These are phyloP conservation scores for Mycena capillaripes DNA, from an alignment of 768 basidiomycete species.

Conservation along the genomic window DNA sequence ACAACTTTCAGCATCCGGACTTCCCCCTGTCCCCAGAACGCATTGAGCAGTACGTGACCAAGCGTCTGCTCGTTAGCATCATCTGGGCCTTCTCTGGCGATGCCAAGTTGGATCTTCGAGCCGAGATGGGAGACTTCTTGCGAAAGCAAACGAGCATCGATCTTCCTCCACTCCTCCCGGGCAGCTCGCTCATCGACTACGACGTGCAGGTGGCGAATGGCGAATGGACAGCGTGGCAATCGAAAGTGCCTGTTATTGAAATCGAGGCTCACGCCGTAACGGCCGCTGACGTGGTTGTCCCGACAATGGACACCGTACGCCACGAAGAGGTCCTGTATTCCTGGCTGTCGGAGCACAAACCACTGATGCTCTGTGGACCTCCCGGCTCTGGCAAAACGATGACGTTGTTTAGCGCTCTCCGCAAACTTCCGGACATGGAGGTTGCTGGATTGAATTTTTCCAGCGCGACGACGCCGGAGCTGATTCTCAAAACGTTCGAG, in stretches of 20 bases:
- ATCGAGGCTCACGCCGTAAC: slow-evolving; percentile 98
- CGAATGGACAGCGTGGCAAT: slow-evolving; percentile 94
- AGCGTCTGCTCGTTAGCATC: slow-evolving; percentile 90
- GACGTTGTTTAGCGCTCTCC: slow-evolving; percentile 97
- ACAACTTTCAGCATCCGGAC: slow-evolving; percentile 94
- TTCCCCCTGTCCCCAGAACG: slow-evolving; percentile 90
- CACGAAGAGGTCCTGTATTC: slow-evolving; percentile 99
- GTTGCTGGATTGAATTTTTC: slow-evolving; percentile 99
- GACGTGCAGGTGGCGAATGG: slow-evolving; percentile 91
- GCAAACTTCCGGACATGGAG: slow-evolving; percentile 98
- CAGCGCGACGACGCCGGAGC: slow-evolving; percentile 97
- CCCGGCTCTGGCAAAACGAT: slow-evolving; percentile 99
- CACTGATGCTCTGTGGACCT: slow-evolving; percentile 97
- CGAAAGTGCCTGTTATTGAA: slow-evolving; percentile 93
- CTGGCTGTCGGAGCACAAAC: slow-evolving; percentile 99
- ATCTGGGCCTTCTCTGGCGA: slow-evolving; percentile 99
- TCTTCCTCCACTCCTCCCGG: slow-evolving; percentile 80
- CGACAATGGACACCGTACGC: slow-evolving; percentile 97
- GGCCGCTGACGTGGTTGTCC: slow-evolving; percentile 96
- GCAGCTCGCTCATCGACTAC: slow-evolving; percentile 92
- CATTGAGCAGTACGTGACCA: slow-evolving; percentile 91
- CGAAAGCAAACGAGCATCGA: slow-evolving; percentile 91
- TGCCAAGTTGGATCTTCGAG: slow-evolving; percentile 90
- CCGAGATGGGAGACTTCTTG: slow-evolving; percentile 91
- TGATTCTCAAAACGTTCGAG: slow-evolving; percentile 99